Evolutionary conservation across 2,329 filamentous ascomycete genomes (phyloP), one percentile per base, ranked within the genome.

Genomic region (Cladosporium sp.): DNA sequence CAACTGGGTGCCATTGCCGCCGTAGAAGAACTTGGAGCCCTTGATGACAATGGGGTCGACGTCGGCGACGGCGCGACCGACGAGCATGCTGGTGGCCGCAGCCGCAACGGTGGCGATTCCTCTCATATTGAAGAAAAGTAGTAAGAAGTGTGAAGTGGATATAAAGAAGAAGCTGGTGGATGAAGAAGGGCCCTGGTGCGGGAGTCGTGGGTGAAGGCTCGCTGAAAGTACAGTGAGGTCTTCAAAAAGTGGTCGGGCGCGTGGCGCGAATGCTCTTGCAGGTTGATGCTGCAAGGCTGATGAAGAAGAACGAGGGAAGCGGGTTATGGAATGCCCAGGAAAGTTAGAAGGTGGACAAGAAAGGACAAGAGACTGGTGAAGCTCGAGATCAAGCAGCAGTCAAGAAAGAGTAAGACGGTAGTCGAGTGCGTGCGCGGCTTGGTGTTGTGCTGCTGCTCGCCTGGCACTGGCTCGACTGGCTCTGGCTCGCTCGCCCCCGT

Each of bases 21-120:
- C 85, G 84, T 91, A 93, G 85, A 96, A 97, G 85, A 97, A 94
- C 80, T 95, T 93, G 76, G 86, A 86, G 72, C 91, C 89, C 86
- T 93, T 93, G 83, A 88, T 87, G 71, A 87, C 79, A 73, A 91
- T 89, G 67, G 87, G 83, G 70, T 88, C 86, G 63, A 90, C 78
- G 69, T 85, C 84, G 63, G 87, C 86, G 61, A 80, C 73, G 71
- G 80, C 75, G 69, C 80, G 78, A 32, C 66, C 58, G 66, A 68
- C 66, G 43, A 73, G 66, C 61, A 73, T 68, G 59, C 68, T 69
- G 56, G 69, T 69, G 56, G 81, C 79, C 67, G 86, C 78, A 61
- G 83, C 83, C 67, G 84, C 81, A 69, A 83, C 79, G 70, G 83
- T 83, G 66, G 77, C 71, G 57, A 80, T 77, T 63, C 79, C 79